Evolutionary conservation across 495 filamentous ascomycete species (phyloP).

Genomic region (Penicillium longicatenatum): DNA sequence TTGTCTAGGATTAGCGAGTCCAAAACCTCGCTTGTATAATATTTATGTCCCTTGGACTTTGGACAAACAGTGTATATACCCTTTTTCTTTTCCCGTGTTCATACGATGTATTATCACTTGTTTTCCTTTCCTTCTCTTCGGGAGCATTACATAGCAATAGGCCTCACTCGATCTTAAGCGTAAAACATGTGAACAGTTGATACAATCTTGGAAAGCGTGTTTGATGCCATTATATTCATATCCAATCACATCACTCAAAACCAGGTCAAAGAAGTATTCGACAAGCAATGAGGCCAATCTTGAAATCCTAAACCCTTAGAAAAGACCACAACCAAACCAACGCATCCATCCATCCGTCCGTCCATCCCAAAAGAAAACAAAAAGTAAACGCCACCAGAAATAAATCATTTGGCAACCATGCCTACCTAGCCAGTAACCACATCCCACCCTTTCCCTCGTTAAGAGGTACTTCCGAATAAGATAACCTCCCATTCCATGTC

Average conservation of each 20-base stretch:
- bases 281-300: neutral
- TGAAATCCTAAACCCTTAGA: neutral
- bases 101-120: neutral
- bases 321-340: neutral
- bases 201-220: too few species aligned
- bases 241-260: neutral
- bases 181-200: too few species aligned
- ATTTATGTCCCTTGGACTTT: neutral
- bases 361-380: too few species aligned
- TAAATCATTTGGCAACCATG: neutral
- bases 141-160: neutral
- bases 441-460: neutral
- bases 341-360: neutral
- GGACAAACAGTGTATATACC: constrained; percentile 1
- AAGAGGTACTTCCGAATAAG: neutral
- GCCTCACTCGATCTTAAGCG: too few species aligned
- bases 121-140: neutral
- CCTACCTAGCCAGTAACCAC: neutral
- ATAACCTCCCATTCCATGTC: neutral
- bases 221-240: too few species aligned
- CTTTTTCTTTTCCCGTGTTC: constrained; percentile 4
- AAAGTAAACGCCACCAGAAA: neutral
- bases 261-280: neutral
- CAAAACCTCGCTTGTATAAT: neutral
- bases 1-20: neutral